A percentile compares a stretch with the other conserved stretches of the same genome.
Evolutionary conservation across 345 rosid species (phyloP).

Genomic region (Nephelium lappaceum): DNA sequence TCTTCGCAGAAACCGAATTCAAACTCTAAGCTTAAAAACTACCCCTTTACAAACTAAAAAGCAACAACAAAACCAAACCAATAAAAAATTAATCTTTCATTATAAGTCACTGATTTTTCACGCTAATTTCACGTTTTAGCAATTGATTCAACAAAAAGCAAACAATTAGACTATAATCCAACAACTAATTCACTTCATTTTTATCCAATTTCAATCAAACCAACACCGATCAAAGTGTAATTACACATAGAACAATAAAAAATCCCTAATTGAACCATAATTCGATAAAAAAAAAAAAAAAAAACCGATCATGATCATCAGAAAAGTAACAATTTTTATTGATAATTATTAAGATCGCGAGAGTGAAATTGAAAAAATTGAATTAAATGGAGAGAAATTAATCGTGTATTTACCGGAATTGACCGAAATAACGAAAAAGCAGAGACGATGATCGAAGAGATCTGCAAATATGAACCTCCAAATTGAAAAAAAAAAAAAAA

Average conservation of each 20-base stretch:
- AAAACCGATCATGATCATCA: neutral
- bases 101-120: neutral
- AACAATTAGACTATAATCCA: neutral
- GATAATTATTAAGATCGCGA: constrained; percentile 14
- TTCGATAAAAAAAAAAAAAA: neutral
- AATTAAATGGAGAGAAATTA: constrained; percentile 20
- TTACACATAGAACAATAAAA: neutral
- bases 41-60: neutral
- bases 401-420: constrained; percentile 35
- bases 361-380: neutral
- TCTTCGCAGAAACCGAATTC: neutral
- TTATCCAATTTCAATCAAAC: neutral
- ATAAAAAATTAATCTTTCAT: neutral
- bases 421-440: constrained; percentile 21
- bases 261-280: constrained; percentile 8
- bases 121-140: constrained; percentile 5
- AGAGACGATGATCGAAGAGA: constrained; percentile 15
- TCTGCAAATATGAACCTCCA: constrained; percentile 17
- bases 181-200: neutral
- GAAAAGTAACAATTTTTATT: constrained; percentile 20
- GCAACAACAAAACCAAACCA: neutral
- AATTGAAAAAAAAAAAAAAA: neutral
- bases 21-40: neutral
- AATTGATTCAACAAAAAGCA: neutral
- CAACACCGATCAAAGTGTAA: neutral